Evolutionary conservation across 805 yeast genomes (phyloP).

Genomic region (Alloascoidea hylecoeti): DNA sequence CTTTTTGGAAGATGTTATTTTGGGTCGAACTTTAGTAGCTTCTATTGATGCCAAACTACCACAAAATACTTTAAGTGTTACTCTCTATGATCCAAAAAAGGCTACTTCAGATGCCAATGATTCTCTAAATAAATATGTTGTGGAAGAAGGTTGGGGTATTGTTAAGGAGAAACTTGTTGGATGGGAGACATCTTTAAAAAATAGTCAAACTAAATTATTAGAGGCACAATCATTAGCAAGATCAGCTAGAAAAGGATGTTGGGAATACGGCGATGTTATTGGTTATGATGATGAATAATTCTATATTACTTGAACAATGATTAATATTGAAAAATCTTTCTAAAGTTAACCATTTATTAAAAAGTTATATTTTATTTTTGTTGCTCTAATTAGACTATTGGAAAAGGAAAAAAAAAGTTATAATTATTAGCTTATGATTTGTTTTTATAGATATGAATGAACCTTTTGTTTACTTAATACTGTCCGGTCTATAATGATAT

Average conservation of each 20-base stretch:
- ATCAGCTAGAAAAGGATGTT: slow-evolving; percentile 40
- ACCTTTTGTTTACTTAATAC: too few relatives aligned
- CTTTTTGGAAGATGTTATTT: slow-evolving; percentile 35
- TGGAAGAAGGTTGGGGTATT: slow-evolving; percentile 44
- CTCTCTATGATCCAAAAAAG: slow-evolving; percentile 39
- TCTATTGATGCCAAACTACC: slow-evolving; percentile 26
- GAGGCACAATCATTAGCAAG: slow-evolving; percentile 35
- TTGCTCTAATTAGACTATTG: too few relatives aligned
- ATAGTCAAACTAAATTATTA: slow-evolving; percentile 24
- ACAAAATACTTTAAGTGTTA: slow-evolving; percentile 29
- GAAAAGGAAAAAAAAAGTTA: too few relatives aligned
- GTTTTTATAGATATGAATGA: too few relatives aligned
- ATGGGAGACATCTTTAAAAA: slow-evolving; percentile 20
- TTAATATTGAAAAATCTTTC: too few relatives aligned
- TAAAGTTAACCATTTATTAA: too few relatives aligned
- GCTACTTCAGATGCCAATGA: slow-evolving; percentile 39
- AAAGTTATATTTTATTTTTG: too few relatives aligned
- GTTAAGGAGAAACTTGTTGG: slow-evolving; percentile 22
- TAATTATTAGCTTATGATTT: too few relatives aligned
- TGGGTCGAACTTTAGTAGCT: slow-evolving; percentile 39
- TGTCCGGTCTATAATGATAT: too few relatives aligned
- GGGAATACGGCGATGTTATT: slow-evolving; percentile 66
- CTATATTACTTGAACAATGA: too few relatives aligned
- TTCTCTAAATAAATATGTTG: slow-evolving; percentile 46
- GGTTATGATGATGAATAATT: slow-evolving; percentile 41